Evolutionary conservation across 768 basidiomycete species (phyloP), one percentile per base, ranked within the genome.

Genomic region (Phlebiopsis flavidoalba): DNA sequence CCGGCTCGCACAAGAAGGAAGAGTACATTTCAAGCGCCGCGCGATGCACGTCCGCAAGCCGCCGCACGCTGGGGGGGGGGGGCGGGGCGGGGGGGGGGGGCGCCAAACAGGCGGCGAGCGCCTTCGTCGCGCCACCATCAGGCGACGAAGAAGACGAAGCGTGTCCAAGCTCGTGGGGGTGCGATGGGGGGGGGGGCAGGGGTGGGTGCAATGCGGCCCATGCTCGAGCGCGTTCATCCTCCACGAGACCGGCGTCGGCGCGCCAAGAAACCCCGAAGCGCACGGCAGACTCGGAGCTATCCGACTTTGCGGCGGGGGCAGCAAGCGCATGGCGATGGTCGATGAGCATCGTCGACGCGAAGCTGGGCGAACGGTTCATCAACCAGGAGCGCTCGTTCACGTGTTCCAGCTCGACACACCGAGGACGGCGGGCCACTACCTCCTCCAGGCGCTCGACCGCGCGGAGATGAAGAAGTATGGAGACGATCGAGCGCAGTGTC

Each of bases 331-430:
- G 0, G 79, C 88, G 24, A 74, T 91, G 48, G 89, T 89, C n/a
- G 24, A 75, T 94, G 57, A 91, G 83, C 64, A 77, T 93, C 36
- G 83, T 85, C 50, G 89, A 88, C 63, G 87, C 89, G 17, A 81
- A 80, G 37, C 85, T 90, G 21, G 78, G 83, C 8, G 83, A 82
- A n/a, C n/a, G n/a, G 63, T 86, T 89, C 65, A 82, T 86, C 74
- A 92, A 91, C 69, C 87, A 88, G 69, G 88, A 91, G 63, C 80
- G 92, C 50, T 90, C 92, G 51, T 94, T 85, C 71, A 86, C 84
- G 53, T n/a, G n/a, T 91, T 94, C 77, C 84, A 89, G 67, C 77
- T 95, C 48, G 85, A 90, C 67, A 90, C 91, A 0, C 93, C 94
- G 70, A 31, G 26, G 26, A 92, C 94, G 68, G 93, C 93, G 8